Conservation (phyloP, 2,329 filamentous ascomycete species). For the Hysterium pulicare region DNA sequence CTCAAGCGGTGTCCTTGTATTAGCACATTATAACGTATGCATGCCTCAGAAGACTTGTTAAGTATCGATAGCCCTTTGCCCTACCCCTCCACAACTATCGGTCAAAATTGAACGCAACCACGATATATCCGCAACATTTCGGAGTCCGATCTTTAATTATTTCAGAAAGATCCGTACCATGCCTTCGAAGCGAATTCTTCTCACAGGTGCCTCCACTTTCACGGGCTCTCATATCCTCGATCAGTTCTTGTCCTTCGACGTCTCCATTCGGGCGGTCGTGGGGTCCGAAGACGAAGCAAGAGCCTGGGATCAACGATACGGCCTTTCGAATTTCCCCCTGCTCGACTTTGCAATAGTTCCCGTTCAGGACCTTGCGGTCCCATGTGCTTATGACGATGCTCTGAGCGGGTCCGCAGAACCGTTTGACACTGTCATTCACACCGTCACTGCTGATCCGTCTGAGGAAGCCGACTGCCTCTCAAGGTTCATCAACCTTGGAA, state of each 20-base stretch:
- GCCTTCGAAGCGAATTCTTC: slow-evolving; percentile 20
- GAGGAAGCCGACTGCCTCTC: slow-evolving; percentile 26
- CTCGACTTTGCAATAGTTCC: slow-evolving; percentile 21
- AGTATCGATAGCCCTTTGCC: slow-evolving; percentile 2
- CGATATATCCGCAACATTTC: slow-evolving; percentile 1
- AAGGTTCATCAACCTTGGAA: slow-evolving; percentile 22
- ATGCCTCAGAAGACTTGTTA: slow-evolving; percentile 1
- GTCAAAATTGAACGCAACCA: neutral
- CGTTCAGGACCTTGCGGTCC: slow-evolving; percentile 11
- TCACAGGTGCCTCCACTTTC: slow-evolving; percentile 23
- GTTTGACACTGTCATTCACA: slow-evolving; percentile 26
- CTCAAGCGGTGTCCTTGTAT: slow-evolving; percentile 1
- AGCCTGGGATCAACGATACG: slow-evolving; percentile 16
- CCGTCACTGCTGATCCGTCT: slow-evolving; percentile 14
- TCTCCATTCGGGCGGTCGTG: slow-evolving; percentile 25
- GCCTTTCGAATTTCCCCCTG: slow-evolving; percentile 6
- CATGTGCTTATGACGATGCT: slow-evolving; percentile 18
- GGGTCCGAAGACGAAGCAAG: slow-evolving; percentile 17
- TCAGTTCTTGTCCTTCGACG: slow-evolving; percentile 18
- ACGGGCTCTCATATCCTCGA: slow-evolving; percentile 26
- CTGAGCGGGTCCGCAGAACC: slow-evolving; percentile 14
- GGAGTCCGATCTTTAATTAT: slow-evolving; percentile 6
- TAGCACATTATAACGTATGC: neutral
- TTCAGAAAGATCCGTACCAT: slow-evolving; percentile 9
- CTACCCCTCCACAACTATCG: neutral